Evolutionary conservation across 2,329 filamentous ascomycete species (phyloP).

Genomic region (Sporothrix inflata): DNA sequence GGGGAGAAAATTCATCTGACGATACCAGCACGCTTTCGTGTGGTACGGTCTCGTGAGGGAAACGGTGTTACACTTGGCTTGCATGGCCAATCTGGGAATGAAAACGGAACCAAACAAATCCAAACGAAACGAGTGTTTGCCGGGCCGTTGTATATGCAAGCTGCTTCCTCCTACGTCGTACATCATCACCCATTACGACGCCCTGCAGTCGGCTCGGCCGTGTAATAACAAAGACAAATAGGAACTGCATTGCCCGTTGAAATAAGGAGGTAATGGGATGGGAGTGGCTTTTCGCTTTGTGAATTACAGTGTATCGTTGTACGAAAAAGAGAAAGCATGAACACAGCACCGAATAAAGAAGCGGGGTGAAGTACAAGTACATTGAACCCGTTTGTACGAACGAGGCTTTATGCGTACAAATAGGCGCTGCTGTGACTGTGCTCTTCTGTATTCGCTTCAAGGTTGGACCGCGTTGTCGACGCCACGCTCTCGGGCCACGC

Average conservation of each 20-base stretch:
- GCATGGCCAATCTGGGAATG: neutral
- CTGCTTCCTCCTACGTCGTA: too few species aligned
- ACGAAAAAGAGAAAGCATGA: neutral
- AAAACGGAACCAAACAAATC: neutral
- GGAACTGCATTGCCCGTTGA: neutral
- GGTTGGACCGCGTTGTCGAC: neutral
- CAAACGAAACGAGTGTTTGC: neutral
- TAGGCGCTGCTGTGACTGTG: neutral
- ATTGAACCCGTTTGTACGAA: too few species aligned
- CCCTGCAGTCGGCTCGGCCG: slow-evolving; percentile 18
- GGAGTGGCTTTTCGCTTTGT: neutral
- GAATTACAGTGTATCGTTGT: neutral
- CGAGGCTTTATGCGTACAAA: neutral
- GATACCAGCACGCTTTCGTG: neutral
- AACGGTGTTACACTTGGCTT: neutral
- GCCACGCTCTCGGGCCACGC: neutral
- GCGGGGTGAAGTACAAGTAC: too few species aligned
- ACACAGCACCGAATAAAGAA: neutral
- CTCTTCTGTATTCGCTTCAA: neutral
- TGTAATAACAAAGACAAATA: neutral
- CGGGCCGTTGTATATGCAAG: neutral
- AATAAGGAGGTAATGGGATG: neutral
- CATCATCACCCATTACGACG: slow-evolving; percentile 11
- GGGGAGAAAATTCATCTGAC: neutral
- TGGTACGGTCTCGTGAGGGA: neutral